Base-by-base conservation (phyloP, 177 flowering plant genomes). In the Vitis hybrid region DNA sequence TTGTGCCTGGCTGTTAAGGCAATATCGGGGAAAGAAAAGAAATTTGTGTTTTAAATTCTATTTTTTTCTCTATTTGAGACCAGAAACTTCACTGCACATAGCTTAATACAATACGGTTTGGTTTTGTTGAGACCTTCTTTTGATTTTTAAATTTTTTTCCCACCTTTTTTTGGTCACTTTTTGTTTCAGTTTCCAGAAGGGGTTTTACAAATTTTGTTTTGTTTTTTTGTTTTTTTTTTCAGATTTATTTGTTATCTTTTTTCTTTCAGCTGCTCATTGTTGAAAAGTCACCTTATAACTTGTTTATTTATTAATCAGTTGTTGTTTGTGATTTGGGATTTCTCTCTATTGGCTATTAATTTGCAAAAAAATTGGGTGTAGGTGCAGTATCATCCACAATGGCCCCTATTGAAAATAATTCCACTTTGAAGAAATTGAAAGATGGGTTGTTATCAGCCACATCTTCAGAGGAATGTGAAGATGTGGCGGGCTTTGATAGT, bases 361-460 rank as follows among this genome's bases (percentile, higher is more conserved):
- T 72, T 54, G 13, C 59, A 30, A 58, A 61, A 55, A n/a, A 49
- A 56, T 78, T 70, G 50, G 70, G 21, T 68, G 21, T 72, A 84
- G 92, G 90, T 81, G 81, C 81, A 13, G 84, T 84, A 30, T 78
- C 87, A 54, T 64, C 89, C 6, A 71, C 81, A 35, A 74, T 75
- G 18, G 70, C 73, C n/a, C 75, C 82, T 3, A 52, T 75, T 51
- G 82, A 75, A 70, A 81, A 69, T 50, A 81, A 83, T 61, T 65
- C 78, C 67, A 74, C 85, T 64, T 63, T 73, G 60, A 75, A 75
- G 72, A 77, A 78, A 69, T 65, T 79, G 76, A 83, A 82, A 46
- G 81, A 80, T 50, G 78, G 65, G 52, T 18, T 81, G 58, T 61
- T 80, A 69, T 74, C 83, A 8, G 74, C 56, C 60, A 16, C 81